Base-by-base conservation (phyloP, 129 eudicot genomes). In the Apium graveolens region DNA sequence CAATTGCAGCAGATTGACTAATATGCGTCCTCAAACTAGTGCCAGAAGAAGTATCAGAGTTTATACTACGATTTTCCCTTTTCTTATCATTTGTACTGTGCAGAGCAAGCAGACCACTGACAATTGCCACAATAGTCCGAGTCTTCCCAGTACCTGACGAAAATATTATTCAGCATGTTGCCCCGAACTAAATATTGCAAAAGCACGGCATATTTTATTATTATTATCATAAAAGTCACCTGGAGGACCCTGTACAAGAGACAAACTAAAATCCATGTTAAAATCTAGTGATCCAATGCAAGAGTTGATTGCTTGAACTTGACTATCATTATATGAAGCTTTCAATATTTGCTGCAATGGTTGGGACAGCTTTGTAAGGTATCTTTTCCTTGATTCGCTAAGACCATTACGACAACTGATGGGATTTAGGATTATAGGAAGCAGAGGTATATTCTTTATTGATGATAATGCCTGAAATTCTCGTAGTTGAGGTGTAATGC, bases 161-260 rank as follows among this genome's bases (percentile, higher is more conserved):
- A 35, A 39, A 78, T 70, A 35, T 4, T 29, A 60, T 63, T 68
- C 34, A 74, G 31, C 48, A 72, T 7, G 35, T 60, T 29, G 62
- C 68, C 71, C 73, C 17, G 31, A 80, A 63, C 51, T 80, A 51
- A 12, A 60, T 51, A 48, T 18, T 51, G 55, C 76, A 75, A 69
- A 43, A 66, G 39, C 72, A 66, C 72, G 78, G 5, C 69, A 20
- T 48, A 84, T 27, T 63, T 26, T 63, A 17, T 11, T 27, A 43
- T 27, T 62, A 79, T 35, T 62, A 79, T 81, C 24, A 70, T 57
- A 42, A 81, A 12, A 27, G 20, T 21, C 80, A 91, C 99, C 97
- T 90, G 99, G 99, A 83, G 99, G 99, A 62, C 99, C 99, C 90
- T 96, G 99, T 79, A 96, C 87, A 66, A 96, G 99, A 44, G 97